These are phyloP conservation scores for Neurospora tetraspora DNA, from an alignment of 495 filamentous ascomycete species.

Conservation along the genomic window DNA sequence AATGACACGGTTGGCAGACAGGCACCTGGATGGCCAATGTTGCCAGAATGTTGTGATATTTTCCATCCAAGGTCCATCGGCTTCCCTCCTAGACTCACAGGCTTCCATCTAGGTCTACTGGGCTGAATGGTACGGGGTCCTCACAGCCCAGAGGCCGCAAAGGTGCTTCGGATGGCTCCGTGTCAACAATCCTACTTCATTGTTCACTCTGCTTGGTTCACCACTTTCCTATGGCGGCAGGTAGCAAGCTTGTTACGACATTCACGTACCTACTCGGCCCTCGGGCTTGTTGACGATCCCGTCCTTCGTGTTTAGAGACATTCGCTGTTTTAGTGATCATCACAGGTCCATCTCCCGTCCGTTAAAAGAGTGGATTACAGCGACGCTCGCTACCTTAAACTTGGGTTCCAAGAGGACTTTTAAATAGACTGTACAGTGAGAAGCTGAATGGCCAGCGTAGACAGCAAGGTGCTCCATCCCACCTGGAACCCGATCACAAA, in stretches of 20 bases:
- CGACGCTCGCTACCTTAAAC: neutral
- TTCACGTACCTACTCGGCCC: neutral
- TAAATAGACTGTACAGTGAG: neutral
- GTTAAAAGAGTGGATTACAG: neutral
- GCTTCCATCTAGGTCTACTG: neutral
- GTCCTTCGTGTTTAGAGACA: neutral
- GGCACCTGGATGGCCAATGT: constrained; percentile 6
- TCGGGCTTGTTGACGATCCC: neutral
- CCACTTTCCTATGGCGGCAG: neutral
- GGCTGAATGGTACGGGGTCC: neutral
- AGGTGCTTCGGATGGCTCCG: neutral
- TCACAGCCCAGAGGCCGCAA: neutral
- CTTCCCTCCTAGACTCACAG: neutral
- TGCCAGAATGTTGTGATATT: constrained; percentile 28
- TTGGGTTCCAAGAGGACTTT: neutral
- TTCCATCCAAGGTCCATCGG: neutral
- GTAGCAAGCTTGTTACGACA: neutral
- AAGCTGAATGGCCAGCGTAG: neutral
- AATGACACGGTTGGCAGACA: neutral
- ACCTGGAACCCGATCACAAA: neutral
- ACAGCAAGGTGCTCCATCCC: neutral
- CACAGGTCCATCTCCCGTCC: neutral
- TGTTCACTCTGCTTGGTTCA: neutral
- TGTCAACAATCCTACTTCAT: neutral
- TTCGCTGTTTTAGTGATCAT: neutral